Percentiles rank a stretch among this genome's conserved stretches.
Conservation (phyloP, 257 asterid genomes). For the Avicennia marina region DNA sequence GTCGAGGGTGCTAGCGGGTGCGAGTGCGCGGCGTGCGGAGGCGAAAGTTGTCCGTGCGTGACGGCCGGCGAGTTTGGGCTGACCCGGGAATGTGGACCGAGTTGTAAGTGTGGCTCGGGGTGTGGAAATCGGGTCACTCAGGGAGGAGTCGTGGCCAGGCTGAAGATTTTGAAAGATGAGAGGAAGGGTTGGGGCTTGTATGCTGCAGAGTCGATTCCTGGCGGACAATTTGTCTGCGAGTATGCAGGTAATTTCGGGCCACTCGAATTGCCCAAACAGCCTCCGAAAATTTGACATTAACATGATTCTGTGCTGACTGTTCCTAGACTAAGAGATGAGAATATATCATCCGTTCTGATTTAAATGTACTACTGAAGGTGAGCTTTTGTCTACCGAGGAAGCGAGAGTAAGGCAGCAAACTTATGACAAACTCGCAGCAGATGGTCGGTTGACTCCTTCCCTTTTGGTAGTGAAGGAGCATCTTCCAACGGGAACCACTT, state of each 20-base stretch:
- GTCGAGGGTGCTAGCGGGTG: conserved; percentile 66
- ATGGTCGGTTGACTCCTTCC: conserved; percentile 39
- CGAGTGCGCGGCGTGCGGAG: conserved; percentile 43
- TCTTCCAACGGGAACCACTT: conserved; percentile 60
- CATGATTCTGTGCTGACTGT: neutral
- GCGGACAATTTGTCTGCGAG: conserved; percentile 72
- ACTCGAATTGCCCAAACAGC: neutral
- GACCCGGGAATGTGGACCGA: conserved; percentile 72
- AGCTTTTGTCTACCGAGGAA: conserved; percentile 71
- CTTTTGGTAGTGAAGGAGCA: conserved; percentile 85
- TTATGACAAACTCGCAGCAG: conserved; percentile 48
- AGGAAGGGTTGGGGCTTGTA: conserved; percentile 73
- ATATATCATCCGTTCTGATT: neutral
- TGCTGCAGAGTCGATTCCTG: conserved; percentile 55
- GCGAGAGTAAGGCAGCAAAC: conserved; percentile 54
- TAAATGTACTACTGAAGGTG: conserved; percentile 39
- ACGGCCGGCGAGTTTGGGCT: conserved; percentile 22
- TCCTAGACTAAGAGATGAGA: neutral
- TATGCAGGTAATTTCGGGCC: conserved; percentile 51
- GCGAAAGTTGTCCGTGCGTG: conserved; percentile 44
- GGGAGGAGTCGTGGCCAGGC: conserved; percentile 41
- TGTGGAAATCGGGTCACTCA: conserved; percentile 69
- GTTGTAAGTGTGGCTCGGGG: conserved; percentile 49
- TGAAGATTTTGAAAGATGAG: conserved; percentile 57
- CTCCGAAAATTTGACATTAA: neutral